A percentile compares a stretch with the other conserved stretches of the same genome.
Evolutionary conservation across 2,329 filamentous ascomycete genomes (phyloP).

Genomic region (Diaporthe sp.): DNA sequence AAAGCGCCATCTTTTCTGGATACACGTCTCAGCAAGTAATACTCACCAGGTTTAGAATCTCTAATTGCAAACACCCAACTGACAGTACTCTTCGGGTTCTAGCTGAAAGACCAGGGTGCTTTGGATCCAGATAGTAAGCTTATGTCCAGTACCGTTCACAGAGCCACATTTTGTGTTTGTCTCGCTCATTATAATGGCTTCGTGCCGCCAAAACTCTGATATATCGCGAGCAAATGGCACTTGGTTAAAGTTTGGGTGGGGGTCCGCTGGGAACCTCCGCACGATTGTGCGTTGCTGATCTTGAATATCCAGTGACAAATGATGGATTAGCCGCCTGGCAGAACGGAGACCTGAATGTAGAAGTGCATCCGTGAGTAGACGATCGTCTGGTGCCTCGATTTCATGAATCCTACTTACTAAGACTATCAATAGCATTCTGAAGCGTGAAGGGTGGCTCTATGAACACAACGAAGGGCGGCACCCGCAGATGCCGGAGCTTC

Average conservation of each 20-base stretch:
- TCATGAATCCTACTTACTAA: background rate
- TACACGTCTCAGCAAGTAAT: background rate
- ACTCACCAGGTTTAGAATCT: background rate
- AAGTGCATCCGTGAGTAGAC: background rate
- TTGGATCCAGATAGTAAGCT: background rate
- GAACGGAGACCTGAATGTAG: background rate
- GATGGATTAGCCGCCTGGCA: background rate
- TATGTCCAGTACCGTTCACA: background rate
- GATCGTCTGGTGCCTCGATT: background rate
- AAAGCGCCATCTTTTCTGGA: background rate
- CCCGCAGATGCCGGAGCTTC: background rate
- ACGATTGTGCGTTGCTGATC: background rate
- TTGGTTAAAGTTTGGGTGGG: background rate
- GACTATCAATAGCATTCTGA: background rate
- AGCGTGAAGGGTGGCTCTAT: background rate
- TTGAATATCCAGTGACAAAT: background rate
- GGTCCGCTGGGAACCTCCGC: background rate
- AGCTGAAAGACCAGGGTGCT: background rate
- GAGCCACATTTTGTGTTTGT: background rate
- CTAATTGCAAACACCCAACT: background rate
- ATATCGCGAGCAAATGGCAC: background rate
- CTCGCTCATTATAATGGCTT: background rate
- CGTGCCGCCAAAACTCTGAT: background rate
- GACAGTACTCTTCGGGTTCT: background rate
- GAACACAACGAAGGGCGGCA: background rate